Evolutionary conservation across 1,284 basidiomycete species (phyloP), one percentile per base, ranked within the genome.

Genomic region (Neonothopanus nambi): DNA sequence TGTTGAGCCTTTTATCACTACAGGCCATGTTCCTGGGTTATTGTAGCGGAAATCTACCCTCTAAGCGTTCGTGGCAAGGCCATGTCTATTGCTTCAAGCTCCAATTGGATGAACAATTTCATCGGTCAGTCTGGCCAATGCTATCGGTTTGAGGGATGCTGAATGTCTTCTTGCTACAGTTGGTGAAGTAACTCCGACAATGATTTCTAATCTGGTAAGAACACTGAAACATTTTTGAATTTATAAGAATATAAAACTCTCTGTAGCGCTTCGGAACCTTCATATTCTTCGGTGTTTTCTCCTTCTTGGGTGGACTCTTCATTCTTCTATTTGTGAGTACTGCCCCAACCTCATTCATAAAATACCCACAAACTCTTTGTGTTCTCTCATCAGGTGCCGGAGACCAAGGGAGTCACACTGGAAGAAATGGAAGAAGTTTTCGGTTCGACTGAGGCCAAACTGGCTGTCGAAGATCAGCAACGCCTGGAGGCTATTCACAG

Each of bases 101-200:
- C 84, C 1, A 87, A 87, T 68, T 88, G 85, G 84, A 87, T 88
- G 85, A 87, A 87, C 67, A 87, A 87, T 66, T 88, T 87, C 66
- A 87, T 87, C 58, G 82, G 82, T 78, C 61, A 61, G 73, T 64
- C 3, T 2, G 44, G 2, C 6, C 6, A 28, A 18, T 28, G 5
- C 13, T 9, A 13, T 28, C 15, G 12, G 2, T 30, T 5, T 17
- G 13, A 26, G 1, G 7, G n/a, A 28, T 41, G 13, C 26, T 50
- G 37, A 50, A 6, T 45, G 6, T 30, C 23, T 45, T 15, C 18
- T 28, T 28, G 26, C 21, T 45, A 13, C 18, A 68, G 63, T 70
- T 46, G 69, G 67, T 9, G 68, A 70, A 58, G 67, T 87, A 8
- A 87, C 85, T 3, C 85, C 85, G 2, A 75, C 78, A 0, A 87